Evolutionary conservation across 805 yeast species (phyloP).

Genomic region (Candida endomychidarum): DNA sequence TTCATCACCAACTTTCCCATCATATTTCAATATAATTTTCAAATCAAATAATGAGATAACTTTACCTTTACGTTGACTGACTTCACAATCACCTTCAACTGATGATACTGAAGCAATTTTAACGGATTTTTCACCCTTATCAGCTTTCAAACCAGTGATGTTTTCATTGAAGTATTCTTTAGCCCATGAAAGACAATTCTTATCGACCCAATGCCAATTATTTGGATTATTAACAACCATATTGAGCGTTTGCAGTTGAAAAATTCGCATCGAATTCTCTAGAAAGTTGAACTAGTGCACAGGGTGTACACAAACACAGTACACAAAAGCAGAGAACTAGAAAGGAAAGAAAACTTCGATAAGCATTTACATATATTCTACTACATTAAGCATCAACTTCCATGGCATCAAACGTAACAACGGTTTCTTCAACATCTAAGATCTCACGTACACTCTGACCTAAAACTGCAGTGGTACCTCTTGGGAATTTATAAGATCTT

Average conservation of each 20-base stretch:
- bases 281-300: neutral
- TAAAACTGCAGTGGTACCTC: conserved; percentile 93
- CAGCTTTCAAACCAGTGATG: conserved; percentile 49
- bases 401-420: conserved; percentile 46
- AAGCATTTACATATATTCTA: no score
- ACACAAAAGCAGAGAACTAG: no score
- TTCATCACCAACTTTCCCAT: conserved; percentile 25
- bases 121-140: conserved; percentile 32
- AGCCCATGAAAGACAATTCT: conserved; percentile 93
- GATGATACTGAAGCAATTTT: conserved; percentile 48
- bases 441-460: conserved; percentile 63
- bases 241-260: conserved; percentile 4
- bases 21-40: conserved; percentile 58
- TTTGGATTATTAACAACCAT: conserved; percentile 98
- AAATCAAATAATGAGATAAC: conserved; percentile 89
- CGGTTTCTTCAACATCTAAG: conserved; percentile 68
- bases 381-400: conserved; percentile 40
- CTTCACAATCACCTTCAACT: conserved; percentile 95
- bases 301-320: no score
- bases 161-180: conserved; percentile 67
- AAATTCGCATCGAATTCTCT: conserved; percentile 2
- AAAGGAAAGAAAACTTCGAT: no score
- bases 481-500: conserved; percentile 76
- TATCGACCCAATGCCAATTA: conserved; percentile 99
- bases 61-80: conserved; percentile 94